These are phyloP conservation scores for Bauhinia variegata DNA, from an alignment of 306 rosid species.

Conservation along the genomic window DNA sequence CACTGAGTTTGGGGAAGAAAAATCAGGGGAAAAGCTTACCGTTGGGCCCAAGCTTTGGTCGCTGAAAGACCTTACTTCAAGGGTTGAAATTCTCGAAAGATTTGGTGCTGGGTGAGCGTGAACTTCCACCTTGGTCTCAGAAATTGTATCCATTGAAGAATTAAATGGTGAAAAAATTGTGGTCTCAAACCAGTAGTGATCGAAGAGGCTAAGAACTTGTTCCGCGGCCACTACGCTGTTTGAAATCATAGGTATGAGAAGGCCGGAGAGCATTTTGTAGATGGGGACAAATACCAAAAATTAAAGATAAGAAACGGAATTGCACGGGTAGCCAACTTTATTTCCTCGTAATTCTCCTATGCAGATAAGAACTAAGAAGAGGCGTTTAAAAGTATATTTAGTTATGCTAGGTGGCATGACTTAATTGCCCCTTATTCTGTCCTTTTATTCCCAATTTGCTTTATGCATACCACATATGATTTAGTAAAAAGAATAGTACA, in stretches of 20 bases:
- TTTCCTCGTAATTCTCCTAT: neutral
- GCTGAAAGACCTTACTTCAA: constrained; percentile 53
- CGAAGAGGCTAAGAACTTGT: constrained; percentile 65
- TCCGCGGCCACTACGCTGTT: constrained; percentile 52
- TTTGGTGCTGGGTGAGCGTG: constrained; percentile 24
- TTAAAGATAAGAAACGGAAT: too few relatives aligned
- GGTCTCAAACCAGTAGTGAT: constrained; percentile 63
- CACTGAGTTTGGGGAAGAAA: constrained; percentile 47
- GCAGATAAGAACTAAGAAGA: constrained; percentile 33
- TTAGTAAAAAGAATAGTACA: too few relatives aligned
- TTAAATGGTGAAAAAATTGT: constrained; percentile 37
- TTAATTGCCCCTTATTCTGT: constrained; percentile 16
- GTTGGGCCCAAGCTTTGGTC: constrained; percentile 43
- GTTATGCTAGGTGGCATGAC: constrained; percentile 4
- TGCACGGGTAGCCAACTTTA: too few relatives aligned
- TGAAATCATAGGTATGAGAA: constrained; percentile 10
- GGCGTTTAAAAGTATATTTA: neutral
- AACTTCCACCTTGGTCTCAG: neutral
- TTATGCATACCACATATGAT: too few relatives aligned
- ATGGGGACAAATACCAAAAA: too few relatives aligned
- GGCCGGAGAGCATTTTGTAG: neutral
- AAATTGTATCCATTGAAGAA: constrained; percentile 15
- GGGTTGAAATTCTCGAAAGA: constrained; percentile 18
- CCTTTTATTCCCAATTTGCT: constrained; percentile 28
- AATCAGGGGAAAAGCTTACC: constrained; percentile 30